phyloP scores from a whole-genome alignment of 2,329 filamentous ascomycete genomes.

The Penicillium occitanis region DNA sequence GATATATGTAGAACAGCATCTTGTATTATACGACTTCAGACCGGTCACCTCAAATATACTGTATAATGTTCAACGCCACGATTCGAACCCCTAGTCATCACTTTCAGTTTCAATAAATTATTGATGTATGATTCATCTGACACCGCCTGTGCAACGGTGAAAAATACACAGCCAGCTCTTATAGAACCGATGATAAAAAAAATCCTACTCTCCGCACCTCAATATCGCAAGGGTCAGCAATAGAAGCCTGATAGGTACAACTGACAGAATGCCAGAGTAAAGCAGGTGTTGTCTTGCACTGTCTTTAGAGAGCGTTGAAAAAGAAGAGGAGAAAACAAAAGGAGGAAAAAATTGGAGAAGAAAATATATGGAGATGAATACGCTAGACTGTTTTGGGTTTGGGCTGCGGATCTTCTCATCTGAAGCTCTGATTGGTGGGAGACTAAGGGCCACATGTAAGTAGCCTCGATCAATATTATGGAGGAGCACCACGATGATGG shows the following conservation, averaged over 20 bases:
- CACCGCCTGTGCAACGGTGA: slow-evolving; percentile 71
- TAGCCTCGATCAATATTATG: slow-evolving; percentile 1
- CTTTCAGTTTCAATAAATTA: too few relatives aligned
- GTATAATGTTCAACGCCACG: slow-evolving; percentile 7
- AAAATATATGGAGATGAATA: slow-evolving; percentile 23
- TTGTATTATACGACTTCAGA: slow-evolving; percentile 19
- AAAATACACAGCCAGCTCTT: slow-evolving; percentile 68
- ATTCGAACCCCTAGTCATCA: too few relatives aligned
- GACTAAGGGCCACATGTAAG: slow-evolving; percentile 14
- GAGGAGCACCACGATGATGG: slow-evolving; percentile 3
- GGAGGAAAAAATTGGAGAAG: slow-evolving; percentile 23
- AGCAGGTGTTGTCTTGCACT: slow-evolving; percentile 73
- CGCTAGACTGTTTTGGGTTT: slow-evolving; percentile 32
- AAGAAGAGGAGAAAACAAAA: slow-evolving; percentile 36
- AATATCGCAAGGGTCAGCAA: slow-evolving; percentile 66
- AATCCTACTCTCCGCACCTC: slow-evolving; percentile 58
- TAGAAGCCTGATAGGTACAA: slow-evolving; percentile 52
- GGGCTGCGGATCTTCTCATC: slow-evolving; percentile 7
- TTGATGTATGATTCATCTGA: slow-evolving; percentile 76
- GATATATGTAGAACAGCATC: slow-evolving; percentile 13
- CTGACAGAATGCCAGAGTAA: slow-evolving; percentile 69
- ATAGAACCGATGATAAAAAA: slow-evolving; percentile 54
- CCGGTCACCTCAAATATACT: slow-evolving; percentile 20
- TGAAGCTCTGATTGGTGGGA: slow-evolving; percentile 16
- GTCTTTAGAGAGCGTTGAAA: slow-evolving; percentile 73